Conservation (phyloP, 2,329 filamentous ascomycete species). For the Trichoderma sp. region DNA sequence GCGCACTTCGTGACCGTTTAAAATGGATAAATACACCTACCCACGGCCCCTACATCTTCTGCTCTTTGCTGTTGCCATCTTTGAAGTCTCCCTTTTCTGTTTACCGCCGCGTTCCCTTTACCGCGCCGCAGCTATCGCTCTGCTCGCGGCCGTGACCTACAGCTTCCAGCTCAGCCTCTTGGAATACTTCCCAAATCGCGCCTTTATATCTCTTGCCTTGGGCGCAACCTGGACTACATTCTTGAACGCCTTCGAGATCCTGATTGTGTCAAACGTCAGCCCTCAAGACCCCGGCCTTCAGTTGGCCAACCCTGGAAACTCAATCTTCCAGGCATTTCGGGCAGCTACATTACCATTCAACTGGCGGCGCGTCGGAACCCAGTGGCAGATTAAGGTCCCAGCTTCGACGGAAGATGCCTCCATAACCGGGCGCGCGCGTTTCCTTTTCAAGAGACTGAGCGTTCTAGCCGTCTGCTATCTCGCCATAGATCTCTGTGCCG, state of each 20-base stretch:
- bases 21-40: background rate
- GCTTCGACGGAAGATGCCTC: background rate
- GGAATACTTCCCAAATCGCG: background rate
- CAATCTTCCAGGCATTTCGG: background rate
- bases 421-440: background rate
- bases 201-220: background rate
- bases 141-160: background rate
- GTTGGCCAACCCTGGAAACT: background rate
- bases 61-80: background rate
- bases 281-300: background rate
- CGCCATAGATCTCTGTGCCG: background rate
- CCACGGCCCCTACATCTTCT: background rate
- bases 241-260: background rate
- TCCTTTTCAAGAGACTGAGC: background rate
- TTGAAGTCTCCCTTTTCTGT: background rate
- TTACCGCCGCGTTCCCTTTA: background rate
- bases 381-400: background rate
- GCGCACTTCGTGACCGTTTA: background rate
- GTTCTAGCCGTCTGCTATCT: background rate
- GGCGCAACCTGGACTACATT: background rate
- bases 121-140: background rate
- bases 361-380: slow-evolving; percentile 1
- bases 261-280: background rate
- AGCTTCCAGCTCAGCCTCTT: background rate
- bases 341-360: slow-evolving; percentile 2